These are phyloP conservation scores for Mortierella sp. DNA, from an alignment of 371 early-diverging fungal genomes.

Conservation along the genomic window DNA sequence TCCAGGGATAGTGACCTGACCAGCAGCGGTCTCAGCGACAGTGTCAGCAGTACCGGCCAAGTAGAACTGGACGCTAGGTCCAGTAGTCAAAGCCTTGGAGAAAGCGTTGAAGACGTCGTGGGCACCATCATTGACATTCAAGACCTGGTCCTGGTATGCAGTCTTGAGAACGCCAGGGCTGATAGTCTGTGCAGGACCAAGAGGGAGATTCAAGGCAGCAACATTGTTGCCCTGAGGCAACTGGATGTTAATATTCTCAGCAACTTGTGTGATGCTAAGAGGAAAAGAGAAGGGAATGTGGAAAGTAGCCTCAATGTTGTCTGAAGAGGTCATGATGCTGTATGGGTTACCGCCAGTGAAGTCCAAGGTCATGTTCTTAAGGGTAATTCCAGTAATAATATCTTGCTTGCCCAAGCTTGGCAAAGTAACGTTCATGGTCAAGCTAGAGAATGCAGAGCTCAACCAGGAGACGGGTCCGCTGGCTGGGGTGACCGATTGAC, in stretches of 20 bases:
- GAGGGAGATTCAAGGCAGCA: conserved; percentile 63
- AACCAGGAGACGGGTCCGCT: conserved; percentile 69
- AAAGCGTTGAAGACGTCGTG: conserved; percentile 61
- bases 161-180: conserved; percentile 58
- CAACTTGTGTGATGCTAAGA: conserved; percentile 59
- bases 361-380: conserved; percentile 65
- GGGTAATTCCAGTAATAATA: conserved; percentile 60
- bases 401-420: conserved; percentile 61
- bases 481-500: conserved; percentile 63
- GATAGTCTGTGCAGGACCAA: conserved; percentile 60
- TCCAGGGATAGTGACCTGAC: conserved; percentile 61
- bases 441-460: conserved; percentile 63
- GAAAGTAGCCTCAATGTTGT: conserved; percentile 62
- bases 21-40: conserved; percentile 65
- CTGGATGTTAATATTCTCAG: conserved; percentile 62
- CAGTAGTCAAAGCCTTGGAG: conserved; percentile 61
- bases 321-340: conserved; percentile 64
- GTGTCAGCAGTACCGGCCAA: conserved; percentile 66
- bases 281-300: conserved; percentile 72
- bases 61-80: conserved; percentile 60
- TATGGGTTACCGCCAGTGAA: conserved; percentile 66
- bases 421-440: conserved; percentile 64
- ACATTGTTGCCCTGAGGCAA: conserved; percentile 56
- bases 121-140: conserved; percentile 55
- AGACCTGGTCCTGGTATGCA: conserved; percentile 55